A percentile compares a stretch with the other conserved stretches of the same genome.
Evolutionary conservation across 2,329 filamentous ascomycete genomes (phyloP).

Genomic region (Talaromyces albobiverticillius): DNA sequence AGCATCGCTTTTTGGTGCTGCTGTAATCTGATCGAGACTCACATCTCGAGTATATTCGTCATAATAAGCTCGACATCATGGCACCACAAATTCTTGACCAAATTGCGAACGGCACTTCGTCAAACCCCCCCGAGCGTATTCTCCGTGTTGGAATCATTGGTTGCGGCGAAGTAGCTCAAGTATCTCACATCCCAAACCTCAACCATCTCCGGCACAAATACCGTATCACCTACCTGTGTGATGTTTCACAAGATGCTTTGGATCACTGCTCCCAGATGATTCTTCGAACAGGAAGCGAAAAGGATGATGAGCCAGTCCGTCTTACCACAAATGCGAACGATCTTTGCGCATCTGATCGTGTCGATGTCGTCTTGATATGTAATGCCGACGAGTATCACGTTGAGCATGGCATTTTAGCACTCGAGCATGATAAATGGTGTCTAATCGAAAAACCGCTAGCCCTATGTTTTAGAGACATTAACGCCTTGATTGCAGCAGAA

Average conservation of each 20-base stretch:
- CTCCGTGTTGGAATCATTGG: constrained; percentile 45
- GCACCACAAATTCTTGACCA: not conserved
- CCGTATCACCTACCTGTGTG: constrained; percentile 50
- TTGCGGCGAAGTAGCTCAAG: constrained; percentile 50
- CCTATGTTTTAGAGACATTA: constrained; percentile 42
- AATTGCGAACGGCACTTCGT: not conserved
- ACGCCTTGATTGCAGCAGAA: constrained; percentile 50
- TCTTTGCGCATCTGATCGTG: constrained; percentile 41
- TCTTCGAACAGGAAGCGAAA: constrained; percentile 18
- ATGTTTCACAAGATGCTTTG: constrained; percentile 46
- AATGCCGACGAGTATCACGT: constrained; percentile 53
- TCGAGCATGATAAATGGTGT: constrained; percentile 52
- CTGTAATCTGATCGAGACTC: not conserved
- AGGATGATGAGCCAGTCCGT: constrained; percentile 21
- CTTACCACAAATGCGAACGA: constrained; percentile 39
- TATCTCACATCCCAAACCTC: constrained; percentile 51
- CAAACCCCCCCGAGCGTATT: not conserved
- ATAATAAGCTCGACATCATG: not conserved
- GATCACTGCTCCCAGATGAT: constrained; percentile 32
- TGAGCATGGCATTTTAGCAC: constrained; percentile 47
- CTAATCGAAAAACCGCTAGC: constrained; percentile 60
- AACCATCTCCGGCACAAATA: constrained; percentile 45
- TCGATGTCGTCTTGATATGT: constrained; percentile 52
- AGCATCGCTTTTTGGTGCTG: not conserved
- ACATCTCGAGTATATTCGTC: not conserved